These are phyloP conservation scores for Nevesoporus exiguus DNA, from an alignment of 768 basidiomycete genomes.

Conservation along the genomic window DNA sequence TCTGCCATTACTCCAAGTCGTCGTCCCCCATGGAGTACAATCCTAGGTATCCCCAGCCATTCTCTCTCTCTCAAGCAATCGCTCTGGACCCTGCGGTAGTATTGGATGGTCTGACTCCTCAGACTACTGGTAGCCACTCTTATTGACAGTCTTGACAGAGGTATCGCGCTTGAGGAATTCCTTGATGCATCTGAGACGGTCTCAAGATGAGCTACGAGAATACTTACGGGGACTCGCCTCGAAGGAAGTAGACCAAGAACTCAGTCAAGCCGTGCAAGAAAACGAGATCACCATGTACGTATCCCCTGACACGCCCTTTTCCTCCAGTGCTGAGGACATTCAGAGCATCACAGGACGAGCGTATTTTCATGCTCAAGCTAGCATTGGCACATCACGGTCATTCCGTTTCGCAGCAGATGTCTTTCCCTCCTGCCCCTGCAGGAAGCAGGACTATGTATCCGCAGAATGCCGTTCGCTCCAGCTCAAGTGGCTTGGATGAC, in stretches of 20 bases:
- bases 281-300: constrained; percentile 67
- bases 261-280: constrained; percentile 60
- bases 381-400: constrained; percentile 64
- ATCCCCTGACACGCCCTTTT: constrained; percentile 26
- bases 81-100: constrained; percentile 63
- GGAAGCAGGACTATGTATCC: neutral
- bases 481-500: constrained; percentile 17
- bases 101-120: constrained; percentile 54
- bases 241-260: constrained; percentile 49
- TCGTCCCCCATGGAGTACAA: constrained; percentile 53
- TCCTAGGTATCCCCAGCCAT: constrained; percentile 71
- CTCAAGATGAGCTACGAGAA: constrained; percentile 56
- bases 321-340: constrained; percentile 11
- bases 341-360: constrained; percentile 78
- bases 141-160: constrained; percentile 41
- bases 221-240: constrained; percentile 37
- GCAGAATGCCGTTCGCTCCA: constrained; percentile 3
- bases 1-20: neutral
- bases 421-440: neutral
- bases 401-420: constrained; percentile 24
- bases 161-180: constrained; percentile 75
- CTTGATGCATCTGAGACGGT: constrained; percentile 54
- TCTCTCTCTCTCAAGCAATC: constrained; percentile 62
- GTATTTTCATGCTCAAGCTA: constrained; percentile 63
- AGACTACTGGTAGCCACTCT: neutral